Base-by-base conservation (phyloP, 495 filamentous ascomycete species). In the Daldinia loculata region DNA sequence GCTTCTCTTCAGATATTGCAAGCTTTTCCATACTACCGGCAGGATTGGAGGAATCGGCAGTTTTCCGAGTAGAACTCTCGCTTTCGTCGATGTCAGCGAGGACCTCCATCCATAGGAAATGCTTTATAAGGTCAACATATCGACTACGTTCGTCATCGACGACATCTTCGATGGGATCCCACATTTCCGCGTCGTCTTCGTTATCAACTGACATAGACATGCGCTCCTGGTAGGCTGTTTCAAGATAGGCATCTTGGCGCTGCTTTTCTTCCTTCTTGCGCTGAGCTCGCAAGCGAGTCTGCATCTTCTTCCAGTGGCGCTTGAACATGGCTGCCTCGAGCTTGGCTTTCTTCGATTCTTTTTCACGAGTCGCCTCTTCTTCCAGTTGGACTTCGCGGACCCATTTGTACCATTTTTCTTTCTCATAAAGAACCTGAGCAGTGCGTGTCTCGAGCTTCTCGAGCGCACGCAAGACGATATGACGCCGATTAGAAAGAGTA, bases 131-230 rank as follows among this genome's bases (percentile, higher is more conserved):
- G 66, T 82, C 75, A 43, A 85, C 68, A 56, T 80, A 87, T 70
- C 69, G 80, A 7, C 62, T 78, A n/a, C 83, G 74, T 43, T 81
- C 80, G 41, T 87, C 83, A 43, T 82, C 76, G 27, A 82, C 61
- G 6, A 82, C 80, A 69, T 86, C 80, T 61, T 86, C 81, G 48
- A 87, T 84, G 22, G 84, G 85, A 78, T 88, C 85, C 85, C 85
- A 88, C 51, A 81, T 75, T 32, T 77, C 77, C 8, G 69, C 76
- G 56, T 76, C 75, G 11, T 71, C 74, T 34, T 80, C 76, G 24
- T 65, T 70, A 14, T 74, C 77, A 3, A 61, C 59, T 45, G 79
- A 62, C 45, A 80, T 69, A 53, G 74, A 77, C 56, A 85, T 73
- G 5, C 80, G 71, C 51, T 85, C 78, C 38, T 75, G 75, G 65